These are phyloP conservation scores for Schizosaccharomyces pombe DNA, from an alignment of 805 yeast genomes.

Conservation along the genomic window DNA sequence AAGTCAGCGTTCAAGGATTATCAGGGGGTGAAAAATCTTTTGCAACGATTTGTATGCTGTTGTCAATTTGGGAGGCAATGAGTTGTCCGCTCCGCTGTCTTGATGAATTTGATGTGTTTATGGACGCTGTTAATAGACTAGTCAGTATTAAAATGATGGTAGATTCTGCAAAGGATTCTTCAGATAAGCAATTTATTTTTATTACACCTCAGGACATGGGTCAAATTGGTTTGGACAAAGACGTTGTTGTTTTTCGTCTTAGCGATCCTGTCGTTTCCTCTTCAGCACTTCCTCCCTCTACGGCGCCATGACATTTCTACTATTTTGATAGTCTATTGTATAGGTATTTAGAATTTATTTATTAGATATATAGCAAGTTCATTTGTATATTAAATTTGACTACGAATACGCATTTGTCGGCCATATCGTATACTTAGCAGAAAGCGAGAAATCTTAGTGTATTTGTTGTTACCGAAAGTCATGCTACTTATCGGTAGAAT, in stretches of 20 bases:
- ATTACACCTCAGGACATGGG: slow-evolving; percentile 79
- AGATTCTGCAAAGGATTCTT: slow-evolving; percentile 36
- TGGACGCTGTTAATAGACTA: slow-evolving; percentile 81
- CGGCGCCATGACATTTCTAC: neutral
- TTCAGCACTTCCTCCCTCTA: neutral
- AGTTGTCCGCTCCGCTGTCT: slow-evolving; percentile 65
- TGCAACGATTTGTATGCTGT: slow-evolving; percentile 65
- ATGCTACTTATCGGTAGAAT: too few species aligned
- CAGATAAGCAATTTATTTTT: slow-evolving; percentile 64
- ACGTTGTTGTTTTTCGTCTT: neutral
- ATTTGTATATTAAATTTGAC: too few species aligned
- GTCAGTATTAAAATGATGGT: slow-evolving; percentile 50
- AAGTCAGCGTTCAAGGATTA: slow-evolving; percentile 53
- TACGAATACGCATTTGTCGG: too few species aligned
- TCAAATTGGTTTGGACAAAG: neutral
- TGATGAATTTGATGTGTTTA: slow-evolving; percentile 89
- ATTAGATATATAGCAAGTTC: too few species aligned
- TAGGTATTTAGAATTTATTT: too few species aligned
- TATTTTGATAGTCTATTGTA: too few species aligned
- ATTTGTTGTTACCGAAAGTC: too few species aligned
- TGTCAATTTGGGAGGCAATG: slow-evolving; percentile 88
- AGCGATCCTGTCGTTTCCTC: neutral
- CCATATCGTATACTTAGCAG: too few species aligned
- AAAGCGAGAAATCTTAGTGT: too few species aligned
- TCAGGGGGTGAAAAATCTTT: slow-evolving; percentile 96